phyloP scores from a whole-genome alignment of 352 stramenopile genomes.

The Phytophthora ohioensis region DNA sequence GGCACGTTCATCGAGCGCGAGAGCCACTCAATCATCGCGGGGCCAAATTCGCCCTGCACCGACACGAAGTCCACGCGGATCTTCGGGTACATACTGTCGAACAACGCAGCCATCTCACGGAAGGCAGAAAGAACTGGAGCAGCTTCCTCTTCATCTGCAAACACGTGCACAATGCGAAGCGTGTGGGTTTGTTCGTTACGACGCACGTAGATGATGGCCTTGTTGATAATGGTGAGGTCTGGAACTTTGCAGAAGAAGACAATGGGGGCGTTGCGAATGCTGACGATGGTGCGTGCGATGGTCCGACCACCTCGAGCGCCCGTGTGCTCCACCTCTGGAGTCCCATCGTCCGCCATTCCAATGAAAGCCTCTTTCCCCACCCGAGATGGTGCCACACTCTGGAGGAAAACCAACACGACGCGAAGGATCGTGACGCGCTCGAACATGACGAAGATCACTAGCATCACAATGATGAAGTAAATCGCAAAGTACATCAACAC shows the following conservation, averaged over 20 bases:
- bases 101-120: slow-evolving; percentile 61
- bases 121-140: slow-evolving; percentile 27
- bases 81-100: slow-evolving; percentile 89
- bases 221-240: slow-evolving; percentile 94
- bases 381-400: slow-evolving; percentile 70
- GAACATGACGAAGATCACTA: slow-evolving; percentile 86
- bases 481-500: slow-evolving; percentile 89
- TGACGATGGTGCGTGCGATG: slow-evolving; percentile 78
- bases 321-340: slow-evolving; percentile 50
- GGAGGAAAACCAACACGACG: slow-evolving; percentile 64
- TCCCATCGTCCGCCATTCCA: background rate
- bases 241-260: slow-evolving; percentile 94
- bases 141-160: slow-evolving; percentile 26
- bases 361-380: slow-evolving; percentile 15
- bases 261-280: slow-evolving; percentile 89
- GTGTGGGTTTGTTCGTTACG: slow-evolving; percentile 93
- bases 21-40: slow-evolving; percentile 81
- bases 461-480: slow-evolving; percentile 82
- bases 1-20: slow-evolving; percentile 67
- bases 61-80: slow-evolving; percentile 82
- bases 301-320: slow-evolving; percentile 82
- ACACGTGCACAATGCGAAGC: slow-evolving; percentile 89
- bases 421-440: slow-evolving; percentile 86
- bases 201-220: slow-evolving; percentile 95
- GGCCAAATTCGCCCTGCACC: slow-evolving; percentile 61